Evolutionary conservation across 106 monocot genomes (phyloP), one percentile per base, ranked within the genome.

Genomic region (Acorus calamus): DNA sequence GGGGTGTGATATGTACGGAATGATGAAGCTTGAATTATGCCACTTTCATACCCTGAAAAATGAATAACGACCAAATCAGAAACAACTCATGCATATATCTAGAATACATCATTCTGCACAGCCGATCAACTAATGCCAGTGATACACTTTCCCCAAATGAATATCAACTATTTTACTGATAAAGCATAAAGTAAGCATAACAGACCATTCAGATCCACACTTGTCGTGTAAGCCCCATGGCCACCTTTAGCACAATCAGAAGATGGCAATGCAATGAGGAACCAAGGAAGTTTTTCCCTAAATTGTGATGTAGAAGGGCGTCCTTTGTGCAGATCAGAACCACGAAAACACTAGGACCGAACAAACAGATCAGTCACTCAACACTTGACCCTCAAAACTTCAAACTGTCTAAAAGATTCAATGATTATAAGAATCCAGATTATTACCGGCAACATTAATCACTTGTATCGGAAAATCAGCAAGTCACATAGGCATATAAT

Each of bases 1-100:
- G 96, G 91, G 51, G 82, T 88, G 69, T 98, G 96, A 57, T 98
- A 98, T 58, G 96, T 98, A 47, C 96, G 91, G 69, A 98, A 98
- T 49, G 91, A 72, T 50, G 96, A 88, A 63, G 91, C 88, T 63
- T 73, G 69, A 58, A 98, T 88, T 44, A 83, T 61, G 11, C 91
- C 96, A 83, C 65, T 77, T 51, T 85, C 81, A 77, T 75, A 92
- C 60, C 85, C 96, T 98, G 78, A 54, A 8, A 65, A 64, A 78
- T 28, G 14, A 28, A 28, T 28, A 28, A 28, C 1, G 4, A 66
- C 44, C 65, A 9, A 52, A 46, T 12, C 28, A 28, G 28, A 28
- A 28, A 28, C 28, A 28, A 28, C 28, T 28, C 28, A 45, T 6
- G 7, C 45, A 5, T 52, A 44, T 28, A 65, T 6, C 47, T 60